These are phyloP conservation scores for Mortierella claussenii DNA, from an alignment of 192 early-diverging fungal genomes.

Conservation along the genomic window DNA sequence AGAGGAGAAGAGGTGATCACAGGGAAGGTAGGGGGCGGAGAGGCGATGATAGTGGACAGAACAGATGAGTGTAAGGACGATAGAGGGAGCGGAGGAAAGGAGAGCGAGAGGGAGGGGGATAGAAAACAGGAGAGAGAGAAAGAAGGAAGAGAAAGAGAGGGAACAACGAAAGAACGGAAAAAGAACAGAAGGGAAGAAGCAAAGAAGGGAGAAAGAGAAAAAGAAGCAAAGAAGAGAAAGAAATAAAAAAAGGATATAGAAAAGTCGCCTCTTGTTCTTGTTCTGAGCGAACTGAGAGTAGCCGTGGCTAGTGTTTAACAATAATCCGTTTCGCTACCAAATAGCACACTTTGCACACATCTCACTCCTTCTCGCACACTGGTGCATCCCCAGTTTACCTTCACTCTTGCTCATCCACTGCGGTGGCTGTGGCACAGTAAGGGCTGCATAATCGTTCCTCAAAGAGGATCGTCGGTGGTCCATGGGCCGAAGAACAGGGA, in stretches of 20 bases:
- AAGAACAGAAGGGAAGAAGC: slow-evolving; percentile 10
- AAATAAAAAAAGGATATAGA: slow-evolving; percentile 1
- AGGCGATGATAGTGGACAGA: background rate
- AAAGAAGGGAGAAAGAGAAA: slow-evolving; percentile 6
- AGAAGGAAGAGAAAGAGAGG: slow-evolving; percentile 15
- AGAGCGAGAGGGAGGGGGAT: slow-evolving; percentile 13
- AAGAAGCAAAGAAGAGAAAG: background rate
- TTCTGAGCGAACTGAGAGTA: no score
- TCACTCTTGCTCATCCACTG: no score
- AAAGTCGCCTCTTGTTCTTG: background rate
- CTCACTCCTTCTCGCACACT: no score
- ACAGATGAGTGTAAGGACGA: background rate
- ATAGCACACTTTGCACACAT: no score
- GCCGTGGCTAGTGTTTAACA: no score
- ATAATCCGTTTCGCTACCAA: no score
- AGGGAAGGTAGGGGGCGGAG: background rate
- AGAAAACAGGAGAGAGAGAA: slow-evolving; percentile 14
- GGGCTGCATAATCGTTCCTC: no score
- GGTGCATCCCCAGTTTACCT: no score
- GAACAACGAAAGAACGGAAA: slow-evolving; percentile 8
- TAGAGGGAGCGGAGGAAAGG: slow-evolving; percentile 5
- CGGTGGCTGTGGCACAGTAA: no score
- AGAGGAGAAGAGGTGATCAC: slow-evolving; percentile 1
- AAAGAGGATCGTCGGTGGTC: no score
- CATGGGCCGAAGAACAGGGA: no score